These are phyloP conservation scores for Picochlorum costavermella DNA, from an alignment of 139 green algal species.

Conservation along the genomic window DNA sequence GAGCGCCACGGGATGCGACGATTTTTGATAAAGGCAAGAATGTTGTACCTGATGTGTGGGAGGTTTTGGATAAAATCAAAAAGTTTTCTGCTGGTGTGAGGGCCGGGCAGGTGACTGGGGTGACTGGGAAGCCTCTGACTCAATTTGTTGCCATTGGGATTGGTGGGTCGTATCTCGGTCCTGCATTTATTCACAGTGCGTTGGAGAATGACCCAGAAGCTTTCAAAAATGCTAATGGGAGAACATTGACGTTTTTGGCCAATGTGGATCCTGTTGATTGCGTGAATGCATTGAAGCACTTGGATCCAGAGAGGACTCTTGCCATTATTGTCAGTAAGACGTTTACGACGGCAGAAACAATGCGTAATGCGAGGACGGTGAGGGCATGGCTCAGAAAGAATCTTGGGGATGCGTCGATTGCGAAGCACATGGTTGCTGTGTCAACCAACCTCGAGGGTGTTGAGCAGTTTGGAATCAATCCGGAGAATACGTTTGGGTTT, in stretches of 20 bases:
- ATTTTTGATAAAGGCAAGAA: conserved; percentile 79
- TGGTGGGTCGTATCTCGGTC: conserved; percentile 91
- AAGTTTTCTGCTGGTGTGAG: conserved; percentile 58
- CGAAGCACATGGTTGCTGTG: conserved; percentile 99
- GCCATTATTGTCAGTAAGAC: conserved; percentile 98
- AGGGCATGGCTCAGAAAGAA: conserved; percentile 71
- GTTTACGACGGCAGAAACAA: conserved; percentile 99
- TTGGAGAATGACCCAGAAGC: conserved; percentile 54
- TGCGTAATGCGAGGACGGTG: conserved; percentile 97
- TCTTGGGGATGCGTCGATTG: conserved; percentile 69
- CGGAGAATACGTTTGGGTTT: conserved; percentile 97
- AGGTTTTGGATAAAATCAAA: conserved; percentile 98
- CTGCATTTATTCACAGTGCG: conserved; percentile 98
- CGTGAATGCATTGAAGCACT: conserved; percentile 69
- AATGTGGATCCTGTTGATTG: conserved; percentile 99
- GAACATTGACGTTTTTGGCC: conserved; percentile 88
- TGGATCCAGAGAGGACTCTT: conserved; percentile 85
- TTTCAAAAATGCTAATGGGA: conserved; percentile 40
- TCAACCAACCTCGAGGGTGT: conserved; percentile 98
- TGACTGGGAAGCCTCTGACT: conserved; percentile 91
- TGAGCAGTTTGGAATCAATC: conserved; percentile 97
- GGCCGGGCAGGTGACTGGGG: conserved; percentile 81
- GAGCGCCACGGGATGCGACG: conserved; percentile 69
- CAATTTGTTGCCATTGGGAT: conserved; percentile 96
- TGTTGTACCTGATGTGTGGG: conserved; percentile 93